These are phyloP conservation scores for Penicillium sclerotiorum DNA, from an alignment of 2,329 filamentous ascomycete genomes.

Conservation along the genomic window DNA sequence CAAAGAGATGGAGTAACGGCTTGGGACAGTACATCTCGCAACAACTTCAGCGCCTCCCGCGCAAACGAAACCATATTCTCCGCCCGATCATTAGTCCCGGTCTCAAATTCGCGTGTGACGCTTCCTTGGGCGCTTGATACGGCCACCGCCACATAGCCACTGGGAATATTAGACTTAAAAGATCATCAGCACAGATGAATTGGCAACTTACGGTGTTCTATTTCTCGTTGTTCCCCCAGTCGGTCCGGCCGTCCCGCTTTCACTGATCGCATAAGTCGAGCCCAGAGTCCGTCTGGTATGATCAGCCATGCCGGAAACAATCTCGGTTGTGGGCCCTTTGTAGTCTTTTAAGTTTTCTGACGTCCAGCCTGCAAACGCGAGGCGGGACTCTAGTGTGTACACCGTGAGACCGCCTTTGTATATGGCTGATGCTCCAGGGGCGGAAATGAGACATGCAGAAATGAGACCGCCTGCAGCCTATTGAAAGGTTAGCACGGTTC, in stretches of 20 bases:
- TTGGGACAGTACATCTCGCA: conserved; percentile 47
- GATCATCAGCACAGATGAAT: no score
- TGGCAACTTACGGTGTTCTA: conserved; percentile 55
- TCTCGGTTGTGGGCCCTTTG: conserved; percentile 60
- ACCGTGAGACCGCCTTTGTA: conserved; percentile 65
- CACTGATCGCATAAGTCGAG: conserved; percentile 60
- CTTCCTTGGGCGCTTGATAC: conserved; percentile 57
- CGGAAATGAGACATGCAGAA: conserved; percentile 60
- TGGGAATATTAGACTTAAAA: conserved; percentile 22
- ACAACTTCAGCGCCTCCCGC: conserved; percentile 57
- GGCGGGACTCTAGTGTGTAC: conserved; percentile 61
- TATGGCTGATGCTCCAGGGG: conserved; percentile 59
- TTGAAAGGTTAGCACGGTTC: not conserved
- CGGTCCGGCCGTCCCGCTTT: conserved; percentile 67
- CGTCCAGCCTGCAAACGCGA: conserved; percentile 65
- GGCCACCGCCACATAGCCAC: conserved; percentile 66
- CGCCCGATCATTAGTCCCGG: conserved; percentile 57
- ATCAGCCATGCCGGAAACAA: conserved; percentile 60
- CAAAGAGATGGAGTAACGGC: not conserved
- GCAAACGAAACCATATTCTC: conserved; percentile 67
- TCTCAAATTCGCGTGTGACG: conserved; percentile 57
- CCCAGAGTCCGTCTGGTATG: conserved; percentile 59
- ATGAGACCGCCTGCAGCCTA: conserved; percentile 66
- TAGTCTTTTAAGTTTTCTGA: conserved; percentile 55
- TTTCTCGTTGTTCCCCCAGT: conserved; percentile 60